Percentiles rank a stretch among this genome's conserved stretches.
Evolutionary conservation across 495 filamentous ascomycete species (phyloP).

Genomic region (Filosporella fistucella): DNA sequence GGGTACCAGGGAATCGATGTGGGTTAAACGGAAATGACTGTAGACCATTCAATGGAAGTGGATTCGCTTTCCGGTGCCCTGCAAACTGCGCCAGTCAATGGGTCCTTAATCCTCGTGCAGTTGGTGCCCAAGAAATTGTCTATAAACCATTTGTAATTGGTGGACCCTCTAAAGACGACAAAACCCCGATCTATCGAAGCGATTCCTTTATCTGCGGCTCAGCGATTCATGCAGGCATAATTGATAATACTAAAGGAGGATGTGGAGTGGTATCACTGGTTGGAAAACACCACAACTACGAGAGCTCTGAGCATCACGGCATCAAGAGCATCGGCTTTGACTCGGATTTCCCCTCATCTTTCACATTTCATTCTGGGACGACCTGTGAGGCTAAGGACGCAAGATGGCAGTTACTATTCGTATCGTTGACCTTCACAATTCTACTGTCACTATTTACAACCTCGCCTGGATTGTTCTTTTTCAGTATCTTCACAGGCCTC

Average conservation of each 20-base stretch:
- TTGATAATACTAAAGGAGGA: constrained; percentile 64
- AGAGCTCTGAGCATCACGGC: constrained; percentile 53
- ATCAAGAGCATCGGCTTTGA: constrained; percentile 67
- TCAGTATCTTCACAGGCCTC: constrained; percentile 63
- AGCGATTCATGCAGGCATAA: constrained; percentile 73
- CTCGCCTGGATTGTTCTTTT: constrained; percentile 66
- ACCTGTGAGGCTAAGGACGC: constrained; percentile 58
- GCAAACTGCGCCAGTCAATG: constrained; percentile 64
- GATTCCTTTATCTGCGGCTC: constrained; percentile 82
- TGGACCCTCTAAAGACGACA: constrained; percentile 49
- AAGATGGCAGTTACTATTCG: constrained; percentile 68
- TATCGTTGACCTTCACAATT: constrained; percentile 63
- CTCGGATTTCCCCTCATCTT: constrained; percentile 73
- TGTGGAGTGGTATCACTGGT: constrained; percentile 69
- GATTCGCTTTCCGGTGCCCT: constrained; percentile 74
- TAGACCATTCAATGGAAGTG: constrained; percentile 69
- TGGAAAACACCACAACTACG: constrained; percentile 62
- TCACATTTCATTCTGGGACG: constrained; percentile 50
- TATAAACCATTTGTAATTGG: constrained; percentile 74
- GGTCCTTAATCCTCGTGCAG: constrained; percentile 66
- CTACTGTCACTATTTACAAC: constrained; percentile 65
- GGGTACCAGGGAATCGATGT: constrained; percentile 67
- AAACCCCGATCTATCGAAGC: constrained; percentile 59
- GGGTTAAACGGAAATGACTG: constrained; percentile 76
- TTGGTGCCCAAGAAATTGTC: constrained; percentile 67